These are phyloP conservation scores for Sporothrix curviconia DNA, from an alignment of 2,329 filamentous ascomycete species.

Conservation along the genomic window DNA sequence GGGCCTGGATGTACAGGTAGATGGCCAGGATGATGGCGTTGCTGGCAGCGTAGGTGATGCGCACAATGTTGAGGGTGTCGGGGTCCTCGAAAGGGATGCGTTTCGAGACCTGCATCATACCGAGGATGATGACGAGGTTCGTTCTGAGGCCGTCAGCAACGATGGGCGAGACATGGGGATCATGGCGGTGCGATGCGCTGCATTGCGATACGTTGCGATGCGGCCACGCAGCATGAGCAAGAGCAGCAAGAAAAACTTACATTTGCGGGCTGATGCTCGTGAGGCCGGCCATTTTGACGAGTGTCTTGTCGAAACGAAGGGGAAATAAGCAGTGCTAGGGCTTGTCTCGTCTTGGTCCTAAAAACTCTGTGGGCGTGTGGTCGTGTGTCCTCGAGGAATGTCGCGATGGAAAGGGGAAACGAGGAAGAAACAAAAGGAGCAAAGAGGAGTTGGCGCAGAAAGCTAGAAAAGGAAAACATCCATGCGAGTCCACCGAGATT, in stretches of 20 bases:
- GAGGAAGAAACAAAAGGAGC: too few relatives aligned
- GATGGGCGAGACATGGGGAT: constrained; percentile 1
- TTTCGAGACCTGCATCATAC: constrained; percentile 98
- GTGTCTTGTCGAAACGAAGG: background rate
- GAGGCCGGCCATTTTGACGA: constrained; percentile 46
- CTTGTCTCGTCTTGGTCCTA: background rate
- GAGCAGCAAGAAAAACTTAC: constrained; percentile 37
- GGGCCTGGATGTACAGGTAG: constrained; percentile 76
- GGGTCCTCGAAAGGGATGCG: constrained; percentile 89
- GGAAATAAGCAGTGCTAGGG: background rate
- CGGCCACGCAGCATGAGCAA: too few relatives aligned
- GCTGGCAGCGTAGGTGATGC: constrained; percentile 49
- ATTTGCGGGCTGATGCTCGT: constrained; percentile 51
- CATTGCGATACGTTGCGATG: background rate
- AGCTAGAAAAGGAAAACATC: background rate
- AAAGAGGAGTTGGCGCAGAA: background rate
- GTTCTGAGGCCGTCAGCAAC: constrained; percentile 52
- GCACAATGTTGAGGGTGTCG: constrained; percentile 49
- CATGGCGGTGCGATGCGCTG: background rate
- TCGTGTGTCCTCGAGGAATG: background rate
- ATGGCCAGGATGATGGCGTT: constrained; percentile 77
- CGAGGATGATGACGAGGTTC: constrained; percentile 89
- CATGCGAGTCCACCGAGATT: background rate
- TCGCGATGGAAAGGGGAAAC: constrained; percentile 6
- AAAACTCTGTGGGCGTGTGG: too few relatives aligned